These are phyloP conservation scores for Fraxinus platypoda DNA, from an alignment of 305 asterid genomes.

Conservation along the genomic window DNA sequence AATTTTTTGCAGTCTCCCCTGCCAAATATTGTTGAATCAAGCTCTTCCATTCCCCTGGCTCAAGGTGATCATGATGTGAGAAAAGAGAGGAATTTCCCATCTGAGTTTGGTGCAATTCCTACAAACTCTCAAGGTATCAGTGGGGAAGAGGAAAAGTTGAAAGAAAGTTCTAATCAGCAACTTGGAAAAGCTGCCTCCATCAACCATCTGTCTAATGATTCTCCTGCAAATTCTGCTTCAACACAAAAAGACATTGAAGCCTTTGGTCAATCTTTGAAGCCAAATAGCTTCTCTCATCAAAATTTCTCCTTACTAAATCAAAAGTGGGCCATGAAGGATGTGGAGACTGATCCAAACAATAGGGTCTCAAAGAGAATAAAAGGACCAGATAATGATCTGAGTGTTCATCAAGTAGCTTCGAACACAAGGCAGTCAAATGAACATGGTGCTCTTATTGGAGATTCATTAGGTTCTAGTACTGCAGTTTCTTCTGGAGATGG, in stretches of 20 bases:
- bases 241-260: conserved; percentile 60
- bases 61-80: conserved; percentile 37
- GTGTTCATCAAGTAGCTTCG: conserved; percentile 37
- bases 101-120: conserved; percentile 32
- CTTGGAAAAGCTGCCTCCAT: conserved; percentile 34
- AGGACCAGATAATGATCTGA: conserved; percentile 40
- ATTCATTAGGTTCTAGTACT: conserved; percentile 34
- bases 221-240: conserved; percentile 56
- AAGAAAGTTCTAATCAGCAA: conserved; percentile 42
- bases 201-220: conserved; percentile 35
- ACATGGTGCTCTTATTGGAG: conserved; percentile 30
- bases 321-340: conserved; percentile 37
- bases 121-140: conserved; percentile 32
- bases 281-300: conserved; percentile 49
- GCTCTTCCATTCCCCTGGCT: conserved; percentile 39
- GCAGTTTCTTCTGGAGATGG: conserved; percentile 46
- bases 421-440: conserved; percentile 35
- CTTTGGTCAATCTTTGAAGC: conserved; percentile 67
- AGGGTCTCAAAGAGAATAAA: conserved; percentile 51
- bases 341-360: conserved; percentile 52
- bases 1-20: conserved; percentile 38
- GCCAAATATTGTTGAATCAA: conserved; percentile 52
- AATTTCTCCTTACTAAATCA: conserved; percentile 44
- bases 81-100: conserved; percentile 25
- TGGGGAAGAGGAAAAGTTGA: conserved; percentile 40